Conservation (phyloP, 345 rosid species). For the Hypericum perforatum region DNA sequence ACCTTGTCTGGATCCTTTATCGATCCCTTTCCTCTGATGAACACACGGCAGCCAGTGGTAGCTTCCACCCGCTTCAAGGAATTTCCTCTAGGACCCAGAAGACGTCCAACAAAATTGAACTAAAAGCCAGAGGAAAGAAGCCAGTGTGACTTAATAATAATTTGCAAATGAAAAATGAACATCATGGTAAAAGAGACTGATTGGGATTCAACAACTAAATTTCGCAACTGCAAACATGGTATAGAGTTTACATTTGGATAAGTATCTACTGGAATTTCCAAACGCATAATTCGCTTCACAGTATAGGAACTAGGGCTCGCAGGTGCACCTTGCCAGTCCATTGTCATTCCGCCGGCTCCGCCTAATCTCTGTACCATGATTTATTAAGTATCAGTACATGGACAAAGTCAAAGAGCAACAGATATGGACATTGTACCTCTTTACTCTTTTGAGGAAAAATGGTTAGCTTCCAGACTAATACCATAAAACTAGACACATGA, state of each 20-base stretch:
- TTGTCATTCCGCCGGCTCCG: conserved; percentile 88
- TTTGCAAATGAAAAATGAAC: no score
- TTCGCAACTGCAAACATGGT: neutral
- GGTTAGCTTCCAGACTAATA: no score
- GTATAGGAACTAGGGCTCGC: conserved; percentile 92
- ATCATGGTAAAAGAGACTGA: no score
- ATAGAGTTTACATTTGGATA: conserved; percentile 50
- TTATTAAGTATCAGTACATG: conserved; percentile 7
- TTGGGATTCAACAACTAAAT: no score
- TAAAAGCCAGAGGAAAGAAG: neutral
- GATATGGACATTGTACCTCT: neutral
- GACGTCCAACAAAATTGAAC: neutral
- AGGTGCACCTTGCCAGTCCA: conserved; percentile 99
- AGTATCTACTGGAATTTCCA: conserved; percentile 97
- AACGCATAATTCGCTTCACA: conserved; percentile 86
- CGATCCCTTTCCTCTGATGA: conserved; percentile 18
- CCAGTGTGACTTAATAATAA: no score
- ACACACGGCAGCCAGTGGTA: conserved; percentile 17
- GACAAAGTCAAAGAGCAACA: conserved; percentile 1
- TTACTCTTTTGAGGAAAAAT: neutral
- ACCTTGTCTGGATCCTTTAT: conserved; percentile 21
- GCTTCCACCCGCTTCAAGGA: neutral
- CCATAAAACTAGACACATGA: no score
- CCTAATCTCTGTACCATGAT: conserved; percentile 54
- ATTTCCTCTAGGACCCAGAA: neutral